Conservation (phyloP, 1,139 yeast genomes). For the Hansenula lynferdii region DNA sequence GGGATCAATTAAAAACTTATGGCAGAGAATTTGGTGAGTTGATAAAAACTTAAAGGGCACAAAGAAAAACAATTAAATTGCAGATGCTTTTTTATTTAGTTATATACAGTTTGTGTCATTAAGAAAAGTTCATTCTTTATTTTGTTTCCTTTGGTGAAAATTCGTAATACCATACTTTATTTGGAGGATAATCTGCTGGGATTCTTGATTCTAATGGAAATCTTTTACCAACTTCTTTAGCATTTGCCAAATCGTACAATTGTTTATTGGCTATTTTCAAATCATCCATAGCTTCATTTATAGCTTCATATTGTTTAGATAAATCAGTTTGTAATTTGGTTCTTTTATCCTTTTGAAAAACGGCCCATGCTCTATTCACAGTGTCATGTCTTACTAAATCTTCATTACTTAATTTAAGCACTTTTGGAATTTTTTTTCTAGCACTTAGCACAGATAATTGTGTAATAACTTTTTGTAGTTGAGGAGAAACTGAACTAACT, state of each 20-base stretch:
- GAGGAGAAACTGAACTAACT: slow-evolving; percentile 40
- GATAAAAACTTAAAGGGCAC: too few relatives aligned
- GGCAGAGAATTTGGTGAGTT: slow-evolving; percentile 21
- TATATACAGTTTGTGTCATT: too few relatives aligned
- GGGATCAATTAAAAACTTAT: slow-evolving; percentile 14
- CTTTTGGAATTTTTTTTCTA: slow-evolving; percentile 79
- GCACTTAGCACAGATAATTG: slow-evolving; percentile 87
- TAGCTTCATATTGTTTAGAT: slow-evolving; percentile 59
- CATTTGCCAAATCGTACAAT: slow-evolving; percentile 31
- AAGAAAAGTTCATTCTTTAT: background rate
- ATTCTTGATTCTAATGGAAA: slow-evolving; percentile 79
- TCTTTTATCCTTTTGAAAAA: slow-evolving; percentile 48
- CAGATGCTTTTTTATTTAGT: too few relatives aligned
- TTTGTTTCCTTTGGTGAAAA: slow-evolving; percentile 5
- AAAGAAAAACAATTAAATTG: too few relatives aligned
- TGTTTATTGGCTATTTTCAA: slow-evolving; percentile 39
- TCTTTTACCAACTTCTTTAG: slow-evolving; percentile 32
- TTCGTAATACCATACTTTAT: slow-evolving; percentile 72
- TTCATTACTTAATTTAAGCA: slow-evolving; percentile 70
- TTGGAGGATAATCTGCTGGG: slow-evolving; percentile 92
- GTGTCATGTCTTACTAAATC: slow-evolving; percentile 84
- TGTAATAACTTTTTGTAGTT: slow-evolving; percentile 61
- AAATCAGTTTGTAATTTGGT: slow-evolving; percentile 42
- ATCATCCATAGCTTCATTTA: slow-evolving; percentile 70
- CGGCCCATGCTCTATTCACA: slow-evolving; percentile 79